These are phyloP conservation scores for Podaxis sp. DNA, from an alignment of 768 basidiomycete species.

Conservation along the genomic window DNA sequence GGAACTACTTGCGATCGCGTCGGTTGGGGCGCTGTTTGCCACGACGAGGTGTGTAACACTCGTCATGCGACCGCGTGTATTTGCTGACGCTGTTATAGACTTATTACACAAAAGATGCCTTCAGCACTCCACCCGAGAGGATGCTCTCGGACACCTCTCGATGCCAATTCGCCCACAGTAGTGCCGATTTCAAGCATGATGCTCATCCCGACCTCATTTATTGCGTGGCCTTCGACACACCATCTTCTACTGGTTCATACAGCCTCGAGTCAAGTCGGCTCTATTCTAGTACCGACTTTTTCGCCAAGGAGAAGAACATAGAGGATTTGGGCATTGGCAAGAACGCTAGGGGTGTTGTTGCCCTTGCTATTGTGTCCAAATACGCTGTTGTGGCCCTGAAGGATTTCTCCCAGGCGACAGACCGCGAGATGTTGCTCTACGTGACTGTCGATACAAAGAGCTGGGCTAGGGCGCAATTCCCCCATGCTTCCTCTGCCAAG, in stretches of 20 bases:
- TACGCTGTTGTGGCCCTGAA: conserved; percentile 90
- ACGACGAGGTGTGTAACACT: conserved; percentile 60
- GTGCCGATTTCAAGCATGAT: conserved; percentile 76
- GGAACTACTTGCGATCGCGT: conserved; percentile 58
- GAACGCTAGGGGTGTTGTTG: conserved; percentile 85
- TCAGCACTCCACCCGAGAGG: conserved; percentile 53
- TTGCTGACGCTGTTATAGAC: conserved; percentile 48
- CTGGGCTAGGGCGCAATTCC: conserved; percentile 92
- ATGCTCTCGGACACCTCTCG: conserved; percentile 71
- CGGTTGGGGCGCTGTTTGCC: conserved; percentile 59
- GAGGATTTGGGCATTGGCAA: conserved; percentile 88
- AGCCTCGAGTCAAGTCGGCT: conserved; percentile 65
- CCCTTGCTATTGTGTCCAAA: conserved; percentile 90
- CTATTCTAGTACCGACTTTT: conserved; percentile 86
- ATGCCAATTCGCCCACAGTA: conserved; percentile 91
- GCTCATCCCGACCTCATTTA: conserved; percentile 77
- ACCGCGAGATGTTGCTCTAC: conserved; percentile 81
- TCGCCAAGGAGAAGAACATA: conserved; percentile 55
- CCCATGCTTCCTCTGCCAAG: conserved; percentile 71
- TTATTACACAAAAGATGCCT: conserved; percentile 85
- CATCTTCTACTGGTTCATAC: conserved; percentile 44
- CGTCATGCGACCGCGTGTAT: conserved; percentile 7
- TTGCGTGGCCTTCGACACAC: conserved; percentile 84
- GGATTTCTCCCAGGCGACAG: conserved; percentile 51
- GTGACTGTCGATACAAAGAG: conserved; percentile 79